Evolutionary conservation across 1,284 basidiomycete species (phyloP), one percentile per base, ranked within the genome.

Genomic region (Tilletia horrida): DNA sequence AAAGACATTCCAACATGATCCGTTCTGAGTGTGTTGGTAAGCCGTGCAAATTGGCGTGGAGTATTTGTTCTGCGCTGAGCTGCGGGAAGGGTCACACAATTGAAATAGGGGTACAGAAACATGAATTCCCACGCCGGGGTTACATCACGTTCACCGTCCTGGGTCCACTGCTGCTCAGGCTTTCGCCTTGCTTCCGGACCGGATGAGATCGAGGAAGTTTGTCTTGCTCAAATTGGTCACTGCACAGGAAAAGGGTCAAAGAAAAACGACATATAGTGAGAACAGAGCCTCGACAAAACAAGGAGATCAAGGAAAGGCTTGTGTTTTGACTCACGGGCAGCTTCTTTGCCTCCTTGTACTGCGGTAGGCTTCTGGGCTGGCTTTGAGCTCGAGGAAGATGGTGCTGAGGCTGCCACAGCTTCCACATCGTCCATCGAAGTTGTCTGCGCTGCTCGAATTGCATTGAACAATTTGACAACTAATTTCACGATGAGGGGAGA

Each of bases 391-490:
- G 31, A 14, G 4, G 66, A n/a, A 42, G 35, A 27, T 25, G 13
- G 13, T 14, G 40, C 61, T 29, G 50, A 18, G 25, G 70, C 67
- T 14, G 73, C 71, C 0, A 52, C 74, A 42, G 73, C 71, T 21
- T 77, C 69, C 61, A 77, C 55, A 59, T 81, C 78, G 13, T 73
- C 73, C 57, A 72, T 71, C 0, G 75, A 75, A 2, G 79, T 79
- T 0, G 71, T 71, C 64, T 81, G 80, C 3, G 80, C 78, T 2
- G 77, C 80, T 1, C 80, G 73, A 43, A 81, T 81, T 2, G 79
- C 80, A 66, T 81, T 81, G 70, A 81, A 81, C 13, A 81, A 74
- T 69, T 81, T 81, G 62, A 81, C 80, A 2, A 81, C 73, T 71
- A 29, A n/a, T n/a, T n/a, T 16, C 21, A 18, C 2, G 7, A 42